Conservation (phyloP, 2,329 filamentous ascomycete genomes). For the Fusarium falciforme region DNA sequence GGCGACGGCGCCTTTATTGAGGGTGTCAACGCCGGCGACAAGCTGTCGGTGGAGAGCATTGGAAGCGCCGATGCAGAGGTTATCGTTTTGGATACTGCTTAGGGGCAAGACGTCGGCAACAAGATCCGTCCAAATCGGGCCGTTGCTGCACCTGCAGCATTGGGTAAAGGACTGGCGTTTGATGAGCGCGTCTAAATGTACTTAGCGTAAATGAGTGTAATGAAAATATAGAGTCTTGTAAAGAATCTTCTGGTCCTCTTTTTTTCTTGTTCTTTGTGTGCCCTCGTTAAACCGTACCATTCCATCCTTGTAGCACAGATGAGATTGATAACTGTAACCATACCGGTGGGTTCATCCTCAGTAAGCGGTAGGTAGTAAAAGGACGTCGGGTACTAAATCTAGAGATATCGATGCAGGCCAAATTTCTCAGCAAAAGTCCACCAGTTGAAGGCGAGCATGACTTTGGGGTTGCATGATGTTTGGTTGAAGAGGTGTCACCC, state of each 20-base stretch:
- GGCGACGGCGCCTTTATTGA: conserved; percentile 86
- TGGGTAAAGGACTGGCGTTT: background rate
- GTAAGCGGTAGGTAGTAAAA: background rate
- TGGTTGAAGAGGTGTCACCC: background rate
- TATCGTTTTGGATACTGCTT: conserved; percentile 74
- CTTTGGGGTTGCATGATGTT: background rate
- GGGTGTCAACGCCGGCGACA: conserved; percentile 71
- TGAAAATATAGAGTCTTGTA: background rate
- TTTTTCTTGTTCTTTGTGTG: background rate
- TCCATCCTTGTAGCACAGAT: background rate
- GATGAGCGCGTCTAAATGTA: conserved; percentile 15
- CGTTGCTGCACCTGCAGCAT: background rate
- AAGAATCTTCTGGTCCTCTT: background rate
- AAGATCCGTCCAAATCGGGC: background rate
- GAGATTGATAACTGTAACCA: background rate
- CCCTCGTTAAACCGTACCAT: background rate
- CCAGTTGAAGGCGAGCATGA: background rate
- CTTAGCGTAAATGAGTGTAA: conserved; percentile 22
- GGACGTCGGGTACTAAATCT: background rate
- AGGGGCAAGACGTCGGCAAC: conserved; percentile 23
- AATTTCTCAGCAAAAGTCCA: background rate
- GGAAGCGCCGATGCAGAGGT: conserved; percentile 77
- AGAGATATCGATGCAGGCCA: background rate
- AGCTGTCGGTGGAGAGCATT: conserved; percentile 73
- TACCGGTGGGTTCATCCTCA: background rate